These are phyloP conservation scores for Colletotrichum sp. DNA, from an alignment of 2,329 filamentous ascomycete species.

Conservation along the genomic window DNA sequence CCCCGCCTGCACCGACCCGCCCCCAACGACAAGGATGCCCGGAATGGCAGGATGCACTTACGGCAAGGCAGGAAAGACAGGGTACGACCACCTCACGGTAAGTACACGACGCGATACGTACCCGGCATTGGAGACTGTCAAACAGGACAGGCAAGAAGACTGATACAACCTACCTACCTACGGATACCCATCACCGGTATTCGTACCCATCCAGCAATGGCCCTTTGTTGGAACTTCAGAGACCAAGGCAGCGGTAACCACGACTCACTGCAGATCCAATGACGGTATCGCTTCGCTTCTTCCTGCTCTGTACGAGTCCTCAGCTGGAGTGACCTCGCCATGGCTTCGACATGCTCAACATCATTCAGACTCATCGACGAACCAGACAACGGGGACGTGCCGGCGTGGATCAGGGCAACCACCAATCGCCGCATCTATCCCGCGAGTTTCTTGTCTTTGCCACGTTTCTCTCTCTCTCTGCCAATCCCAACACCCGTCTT, in stretches of 20 bases:
- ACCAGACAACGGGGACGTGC: background rate
- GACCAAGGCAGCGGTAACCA: background rate
- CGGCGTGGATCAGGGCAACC: background rate
- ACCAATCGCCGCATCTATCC: background rate
- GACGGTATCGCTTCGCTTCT: background rate
- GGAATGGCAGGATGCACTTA: background rate
- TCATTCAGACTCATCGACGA: background rate
- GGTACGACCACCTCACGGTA: background rate
- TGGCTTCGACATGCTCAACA: background rate
- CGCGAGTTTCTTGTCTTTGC: background rate
- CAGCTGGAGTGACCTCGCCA: background rate
- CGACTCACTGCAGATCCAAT: background rate
- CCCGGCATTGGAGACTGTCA: background rate
- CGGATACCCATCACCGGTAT: background rate
- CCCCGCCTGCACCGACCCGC: too few species aligned
- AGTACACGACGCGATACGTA: background rate
- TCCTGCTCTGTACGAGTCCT: background rate
- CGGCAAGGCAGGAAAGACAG: background rate
- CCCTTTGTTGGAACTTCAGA: background rate
- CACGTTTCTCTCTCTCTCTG: background rate
- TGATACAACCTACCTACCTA: background rate
- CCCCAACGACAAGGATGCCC: background rate
- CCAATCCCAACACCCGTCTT: background rate
- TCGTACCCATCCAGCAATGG: background rate
- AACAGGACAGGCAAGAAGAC: background rate